Base-by-base conservation (phyloP, 2,329 filamentous ascomycete genomes). In the Myriosclerotinia scirpicola region DNA sequence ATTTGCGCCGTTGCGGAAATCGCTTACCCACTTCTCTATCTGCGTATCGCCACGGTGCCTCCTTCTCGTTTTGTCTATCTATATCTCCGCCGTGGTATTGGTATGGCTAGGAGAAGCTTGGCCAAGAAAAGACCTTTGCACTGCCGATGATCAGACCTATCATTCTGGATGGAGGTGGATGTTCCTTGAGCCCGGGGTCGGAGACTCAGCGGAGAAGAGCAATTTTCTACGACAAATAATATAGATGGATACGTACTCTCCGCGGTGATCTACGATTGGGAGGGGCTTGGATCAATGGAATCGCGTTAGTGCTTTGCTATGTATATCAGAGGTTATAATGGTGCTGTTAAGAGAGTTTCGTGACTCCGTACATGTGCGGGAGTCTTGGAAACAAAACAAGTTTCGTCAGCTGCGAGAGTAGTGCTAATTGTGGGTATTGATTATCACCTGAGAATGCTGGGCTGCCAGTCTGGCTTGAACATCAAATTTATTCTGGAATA, bases 331-430 rank as follows among this genome's bases (percentile, higher is more conserved):
- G 58, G 38, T 40, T 38, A 26, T 26, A 38, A 38, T 61, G n/a
- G 46, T 52, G 30, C 34, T 48, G 30, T 17, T 38, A 61, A 56
- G 12, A 61, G 58, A 61, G 44, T 61, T 61, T 61, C 44, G 9
- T 34, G 3, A 34, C 4, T 34, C 30, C 30, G 15, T 14, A 44
- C 44, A 61, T 38, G 46, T 61, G 58, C 38, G 58, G 30, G 58
- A 61, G 50, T 44, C 58, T 40, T 20, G 58, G 15, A 61, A 38
- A 44, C 34, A 60, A 50, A 60, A 48, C 44, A 60, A 50, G 42
- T 50, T 15, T 14, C 20, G n/a, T 40, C 34, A 55, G 9, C 30
- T 38, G 53, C 53, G n/a, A 54, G 11, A 54, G 34, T 20, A 22
- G 34, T 22, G 46, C 44, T 50, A 50, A 26, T 12, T 38, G 38